These are phyloP conservation scores for Pseudocercospora eumusae DNA, from an alignment of 2,329 filamentous ascomycete species.

Conservation along the genomic window DNA sequence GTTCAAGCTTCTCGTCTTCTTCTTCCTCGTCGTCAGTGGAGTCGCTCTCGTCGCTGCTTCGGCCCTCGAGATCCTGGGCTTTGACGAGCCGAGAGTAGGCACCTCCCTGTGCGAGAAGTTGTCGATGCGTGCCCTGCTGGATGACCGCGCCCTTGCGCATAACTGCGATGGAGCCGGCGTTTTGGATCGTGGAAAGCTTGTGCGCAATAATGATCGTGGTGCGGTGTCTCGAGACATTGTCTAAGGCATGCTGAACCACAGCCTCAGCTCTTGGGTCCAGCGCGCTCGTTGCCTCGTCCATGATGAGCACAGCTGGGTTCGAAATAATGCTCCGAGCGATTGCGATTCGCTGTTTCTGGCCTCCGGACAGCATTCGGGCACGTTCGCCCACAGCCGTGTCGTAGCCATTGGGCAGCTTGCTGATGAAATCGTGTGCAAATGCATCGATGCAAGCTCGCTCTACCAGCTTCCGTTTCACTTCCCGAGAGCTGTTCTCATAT, in stretches of 20 bases:
- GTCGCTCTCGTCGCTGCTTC: background rate
- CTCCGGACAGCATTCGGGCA: constrained; percentile 37
- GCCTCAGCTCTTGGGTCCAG: constrained; percentile 39
- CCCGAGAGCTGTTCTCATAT: constrained; percentile 16
- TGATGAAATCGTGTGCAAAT: constrained; percentile 42
- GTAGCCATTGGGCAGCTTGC: constrained; percentile 38
- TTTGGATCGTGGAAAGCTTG: constrained; percentile 45
- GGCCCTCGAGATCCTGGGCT: constrained; percentile 17
- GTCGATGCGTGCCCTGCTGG: constrained; percentile 44
- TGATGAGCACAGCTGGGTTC: constrained; percentile 37
- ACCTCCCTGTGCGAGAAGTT: constrained; percentile 7
- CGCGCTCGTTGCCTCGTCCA: constrained; percentile 43
- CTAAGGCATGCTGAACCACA: constrained; percentile 39
- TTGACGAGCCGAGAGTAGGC: constrained; percentile 12
- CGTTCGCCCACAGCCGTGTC: constrained; percentile 39
- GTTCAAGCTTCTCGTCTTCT: constrained; percentile 30
- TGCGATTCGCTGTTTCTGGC: constrained; percentile 39
- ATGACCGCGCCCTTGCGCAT: constrained; percentile 47
- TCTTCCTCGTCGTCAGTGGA: constrained; percentile 7
- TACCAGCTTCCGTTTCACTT: constrained; percentile 35
- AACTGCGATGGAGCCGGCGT: constrained; percentile 49
- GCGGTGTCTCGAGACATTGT: constrained; percentile 33
- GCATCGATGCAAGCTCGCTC: constrained; percentile 36
- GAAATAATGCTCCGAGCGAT: constrained; percentile 41
- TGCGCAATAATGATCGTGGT: constrained; percentile 48